phyloP scores from a whole-genome alignment of 2,329 filamentous ascomycete species.

The Diaporthe ampelina region DNA sequence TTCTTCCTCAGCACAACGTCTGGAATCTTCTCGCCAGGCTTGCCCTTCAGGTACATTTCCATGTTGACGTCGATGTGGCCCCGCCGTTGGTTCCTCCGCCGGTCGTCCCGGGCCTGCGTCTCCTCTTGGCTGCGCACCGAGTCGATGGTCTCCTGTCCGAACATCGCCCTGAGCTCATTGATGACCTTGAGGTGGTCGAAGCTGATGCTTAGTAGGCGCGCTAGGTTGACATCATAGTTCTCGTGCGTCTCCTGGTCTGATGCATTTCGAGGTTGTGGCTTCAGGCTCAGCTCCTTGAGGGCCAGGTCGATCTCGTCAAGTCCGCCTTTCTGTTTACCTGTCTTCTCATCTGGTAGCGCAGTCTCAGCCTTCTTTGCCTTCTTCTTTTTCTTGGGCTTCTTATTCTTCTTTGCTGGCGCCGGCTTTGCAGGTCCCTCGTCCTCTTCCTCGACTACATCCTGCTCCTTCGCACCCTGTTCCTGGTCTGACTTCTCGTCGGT shows the following conservation, averaged over 20 bases:
- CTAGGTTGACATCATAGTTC: constrained; percentile 45
- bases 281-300: constrained; percentile 63
- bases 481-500: constrained; percentile 44
- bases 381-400: constrained; percentile 54
- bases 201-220: constrained; percentile 62
- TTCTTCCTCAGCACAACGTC: constrained; percentile 83
- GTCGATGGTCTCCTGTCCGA: constrained; percentile 70
- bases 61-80: constrained; percentile 60
- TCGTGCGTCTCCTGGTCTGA: constrained; percentile 30
- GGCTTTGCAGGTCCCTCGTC: constrained; percentile 40
- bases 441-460: constrained; percentile 42
- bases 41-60: constrained; percentile 67
- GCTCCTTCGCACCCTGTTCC: constrained; percentile 28
- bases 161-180: constrained; percentile 86
- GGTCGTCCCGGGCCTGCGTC: constrained; percentile 55
- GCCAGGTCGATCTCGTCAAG: constrained; percentile 71
- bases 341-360: constrained; percentile 36
- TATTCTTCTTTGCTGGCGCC: constrained; percentile 53
- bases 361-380: constrained; percentile 57
- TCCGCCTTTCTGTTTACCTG: constrained; percentile 44
- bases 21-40: constrained; percentile 74
- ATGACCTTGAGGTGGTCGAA: constrained; percentile 84
- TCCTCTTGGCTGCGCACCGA: constrained; percentile 65
- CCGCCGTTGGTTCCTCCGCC: constrained; percentile 55
- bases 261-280: constrained; percentile 38